phyloP scores from a whole-genome alignment of 2,329 filamentous ascomycete species.

The Verticillium alfalfae region DNA sequence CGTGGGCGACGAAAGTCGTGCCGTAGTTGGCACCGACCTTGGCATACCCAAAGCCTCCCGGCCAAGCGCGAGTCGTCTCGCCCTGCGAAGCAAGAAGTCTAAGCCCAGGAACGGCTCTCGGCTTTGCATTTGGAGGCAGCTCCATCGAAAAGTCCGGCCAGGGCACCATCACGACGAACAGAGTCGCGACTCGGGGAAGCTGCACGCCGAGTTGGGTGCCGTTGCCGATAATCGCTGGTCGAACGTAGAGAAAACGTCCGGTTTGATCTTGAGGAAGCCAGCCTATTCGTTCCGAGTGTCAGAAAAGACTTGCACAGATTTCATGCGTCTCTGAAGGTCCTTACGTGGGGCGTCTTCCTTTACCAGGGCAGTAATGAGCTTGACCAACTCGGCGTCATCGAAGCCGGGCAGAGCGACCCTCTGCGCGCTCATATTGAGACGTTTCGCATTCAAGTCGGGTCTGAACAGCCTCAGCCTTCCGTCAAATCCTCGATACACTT shows the following conservation, averaged over 20 bases:
- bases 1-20: conserved; percentile 5
- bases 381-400: background rate
- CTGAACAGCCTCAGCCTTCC: background rate
- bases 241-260: background rate
- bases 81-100: background rate
- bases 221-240: background rate
- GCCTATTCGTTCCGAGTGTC: background rate
- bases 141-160: background rate
- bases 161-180: background rate
- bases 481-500: background rate
- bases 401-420: background rate
- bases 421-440: background rate
- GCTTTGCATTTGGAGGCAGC: background rate
- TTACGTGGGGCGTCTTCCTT: background rate
- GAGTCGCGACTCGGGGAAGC: background rate
- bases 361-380: background rate
- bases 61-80: conserved; percentile 2
- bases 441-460: background rate
- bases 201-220: background rate
- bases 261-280: background rate
- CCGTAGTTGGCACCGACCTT: conserved; percentile 13
- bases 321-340: background rate
- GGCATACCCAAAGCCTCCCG: conserved; percentile 5
- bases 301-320: no score
- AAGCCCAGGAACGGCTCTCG: background rate